These are phyloP conservation scores for Knufia fluminis DNA, from an alignment of 2,329 filamentous ascomycete genomes.

Conservation along the genomic window DNA sequence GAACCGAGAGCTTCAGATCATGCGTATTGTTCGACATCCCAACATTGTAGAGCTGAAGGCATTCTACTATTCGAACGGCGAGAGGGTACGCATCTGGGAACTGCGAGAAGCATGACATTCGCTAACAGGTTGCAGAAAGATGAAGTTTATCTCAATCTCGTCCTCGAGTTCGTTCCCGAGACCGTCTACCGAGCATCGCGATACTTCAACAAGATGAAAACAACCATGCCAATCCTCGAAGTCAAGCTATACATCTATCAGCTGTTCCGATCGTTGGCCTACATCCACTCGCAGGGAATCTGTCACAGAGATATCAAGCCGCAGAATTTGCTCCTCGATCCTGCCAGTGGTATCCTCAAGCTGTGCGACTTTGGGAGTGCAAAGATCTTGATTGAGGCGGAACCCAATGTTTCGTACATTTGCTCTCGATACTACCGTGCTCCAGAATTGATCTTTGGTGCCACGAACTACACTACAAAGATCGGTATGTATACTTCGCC, in stretches of 20 bases:
- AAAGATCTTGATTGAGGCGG: slow-evolving; percentile 96
- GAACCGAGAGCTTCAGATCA: slow-evolving; percentile 99
- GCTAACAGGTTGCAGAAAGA: slow-evolving; percentile 57
- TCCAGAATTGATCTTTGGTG: slow-evolving; percentile 94
- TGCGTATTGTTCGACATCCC: slow-evolving; percentile 97
- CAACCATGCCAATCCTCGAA: slow-evolving; percentile 96
- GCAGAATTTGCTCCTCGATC: slow-evolving; percentile 91
- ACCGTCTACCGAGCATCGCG: slow-evolving; percentile 96
- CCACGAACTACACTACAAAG: slow-evolving; percentile 99
- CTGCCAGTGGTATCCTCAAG: slow-evolving; percentile 83
- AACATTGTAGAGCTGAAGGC: slow-evolving; percentile 99
- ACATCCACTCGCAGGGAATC: slow-evolving; percentile 98
- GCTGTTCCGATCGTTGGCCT: slow-evolving; percentile 93
- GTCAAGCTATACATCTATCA: slow-evolving; percentile 99
- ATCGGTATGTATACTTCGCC: slow-evolving; percentile 62
- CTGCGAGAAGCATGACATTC: not conserved
- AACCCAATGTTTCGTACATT: slow-evolving; percentile 99
- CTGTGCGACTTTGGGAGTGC: slow-evolving; percentile 98
- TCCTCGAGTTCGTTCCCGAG: slow-evolving; percentile 96
- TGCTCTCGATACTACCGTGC: slow-evolving; percentile 98
- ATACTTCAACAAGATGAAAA: slow-evolving; percentile 99
- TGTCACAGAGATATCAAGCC: slow-evolving; percentile 99
- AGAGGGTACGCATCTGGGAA: slow-evolving; percentile 59
- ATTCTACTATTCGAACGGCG: slow-evolving; percentile 98
- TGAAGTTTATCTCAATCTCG: slow-evolving; percentile 96